Base-by-base conservation (phyloP, 2,329 filamentous ascomycete genomes). In the Cladosporium sp. region DNA sequence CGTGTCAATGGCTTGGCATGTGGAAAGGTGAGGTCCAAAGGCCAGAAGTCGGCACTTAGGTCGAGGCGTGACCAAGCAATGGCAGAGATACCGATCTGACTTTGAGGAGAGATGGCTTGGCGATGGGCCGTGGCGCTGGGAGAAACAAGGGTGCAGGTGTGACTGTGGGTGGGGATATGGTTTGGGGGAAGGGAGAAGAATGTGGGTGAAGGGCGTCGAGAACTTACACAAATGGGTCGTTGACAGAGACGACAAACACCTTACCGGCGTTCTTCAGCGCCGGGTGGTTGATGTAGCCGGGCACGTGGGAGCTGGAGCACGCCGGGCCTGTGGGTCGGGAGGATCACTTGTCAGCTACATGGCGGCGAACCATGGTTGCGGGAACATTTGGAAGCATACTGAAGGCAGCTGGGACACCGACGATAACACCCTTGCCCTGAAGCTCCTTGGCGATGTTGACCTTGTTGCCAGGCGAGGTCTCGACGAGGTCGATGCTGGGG, bases 211-310 rank as follows among this genome's bases (percentile, higher is more conserved):
- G 6, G 8, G 28, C 30, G 32, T 55, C 41, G 52, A n/a, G 8
- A 55, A 55, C 61, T 64, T 64, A 64, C 91, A 97, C 93, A 78
- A 97, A 97, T 24, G 93, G 87, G 78, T 98, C 94, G 77, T 98
- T 98, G 76, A 97, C 93, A 18, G 91, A 89, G 65, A 98, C 88
- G 49, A 98, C 92, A 75, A 96, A 96, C 55, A 97, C 91, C 74
- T 90, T 85, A 59, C 93, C 93, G 34, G 91, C 92, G 68, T 89
- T 84, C 81, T 91, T 91, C 72, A 96, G 85, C 77, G 89, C 88
- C 65, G 89, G 85, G 76, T 92, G 90, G 75, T 88, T 88, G 79
- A 97, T 90, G 81, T 93, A 98, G 65, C 91, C 91, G 0, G 94
- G 94, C 55, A 98, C 84, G 77, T 98, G 94, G 59, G 81, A 83